phyloP scores from a whole-genome alignment of 1,139 yeast genomes.

The Blastobotrys raffinosifermentans region DNA sequence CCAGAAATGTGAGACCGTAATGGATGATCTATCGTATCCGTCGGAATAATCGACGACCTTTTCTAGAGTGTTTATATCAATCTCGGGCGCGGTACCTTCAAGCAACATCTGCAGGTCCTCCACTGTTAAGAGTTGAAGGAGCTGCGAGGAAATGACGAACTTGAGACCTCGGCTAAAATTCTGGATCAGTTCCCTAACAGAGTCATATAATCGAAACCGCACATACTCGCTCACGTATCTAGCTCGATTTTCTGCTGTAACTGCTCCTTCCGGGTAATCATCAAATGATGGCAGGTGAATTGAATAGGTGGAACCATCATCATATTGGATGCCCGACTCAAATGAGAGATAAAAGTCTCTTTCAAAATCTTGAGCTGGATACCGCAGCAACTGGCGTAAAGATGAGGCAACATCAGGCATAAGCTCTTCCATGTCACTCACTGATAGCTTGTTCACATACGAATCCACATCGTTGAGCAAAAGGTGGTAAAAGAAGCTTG shows the following conservation, averaged over 20 bases:
- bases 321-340: constrained; percentile 11
- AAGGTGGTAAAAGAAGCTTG: constrained; percentile 20
- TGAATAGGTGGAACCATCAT: constrained; percentile 2
- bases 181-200: constrained; percentile 9
- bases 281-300: constrained; percentile 15
- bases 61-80: constrained; percentile 16
- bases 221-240: constrained; percentile 17
- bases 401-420: constrained; percentile 11
- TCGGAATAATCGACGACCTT: constrained; percentile 16
- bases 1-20: constrained; percentile 20
- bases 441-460: not conserved
- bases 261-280: constrained; percentile 11
- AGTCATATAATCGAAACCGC: constrained; percentile 11
- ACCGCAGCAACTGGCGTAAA: constrained; percentile 3
- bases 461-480: constrained; percentile 8
- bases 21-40: constrained; percentile 16
- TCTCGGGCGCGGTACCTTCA: constrained; percentile 19
- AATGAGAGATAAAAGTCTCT: constrained; percentile 13
- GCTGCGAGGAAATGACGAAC: constrained; percentile 13
- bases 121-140: constrained; percentile 12
- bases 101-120: constrained; percentile 19
- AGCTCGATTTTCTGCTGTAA: constrained; percentile 16
- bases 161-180: constrained; percentile 18
- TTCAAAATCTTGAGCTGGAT: constrained; percentile 3
- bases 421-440: constrained; percentile 7